These are phyloP conservation scores for Calophaca sinica DNA, from an alignment of 306 rosid genomes.

Conservation along the genomic window DNA sequence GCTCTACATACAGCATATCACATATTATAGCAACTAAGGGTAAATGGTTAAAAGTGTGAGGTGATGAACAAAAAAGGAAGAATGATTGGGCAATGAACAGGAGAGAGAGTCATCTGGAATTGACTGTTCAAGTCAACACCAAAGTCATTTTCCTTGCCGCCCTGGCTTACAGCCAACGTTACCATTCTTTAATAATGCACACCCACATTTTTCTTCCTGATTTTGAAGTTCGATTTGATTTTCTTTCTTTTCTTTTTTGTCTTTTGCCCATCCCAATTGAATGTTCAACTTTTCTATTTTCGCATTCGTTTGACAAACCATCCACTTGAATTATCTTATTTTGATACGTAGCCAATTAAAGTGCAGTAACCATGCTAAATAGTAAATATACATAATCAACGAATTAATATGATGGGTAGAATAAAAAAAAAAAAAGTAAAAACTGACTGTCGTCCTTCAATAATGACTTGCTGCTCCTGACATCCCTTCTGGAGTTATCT, in stretches of 20 bases:
- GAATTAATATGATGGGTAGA: too few relatives aligned
- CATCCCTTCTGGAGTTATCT: constrained; percentile 37
- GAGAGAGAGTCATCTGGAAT: constrained; percentile 45
- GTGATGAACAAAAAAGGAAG: constrained; percentile 23
- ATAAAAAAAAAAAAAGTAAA: too few relatives aligned
- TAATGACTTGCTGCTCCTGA: constrained; percentile 25
- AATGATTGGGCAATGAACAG: constrained; percentile 54
- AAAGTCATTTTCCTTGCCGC: constrained; percentile 58
- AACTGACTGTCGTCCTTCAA: too few relatives aligned
- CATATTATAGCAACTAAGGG: constrained; percentile 10
- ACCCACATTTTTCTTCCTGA: constrained; percentile 6
- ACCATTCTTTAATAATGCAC: constrained; percentile 23
- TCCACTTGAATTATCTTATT: constrained; percentile 21
- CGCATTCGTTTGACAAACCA: constrained; percentile 34
- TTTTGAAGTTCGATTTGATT: constrained; percentile 11
- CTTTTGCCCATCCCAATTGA: constrained; percentile 36
- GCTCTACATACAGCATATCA: neutral
- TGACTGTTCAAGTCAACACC: constrained; percentile 66
- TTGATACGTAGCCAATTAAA: neutral
- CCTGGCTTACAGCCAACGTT: constrained; percentile 47
- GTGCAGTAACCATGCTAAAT: too few relatives aligned
- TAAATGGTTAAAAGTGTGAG: constrained; percentile 41
- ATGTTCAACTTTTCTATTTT: constrained; percentile 21
- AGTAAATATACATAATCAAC: too few relatives aligned
- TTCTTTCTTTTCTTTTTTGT: constrained; percentile 15